Evolutionary conservation across 495 filamentous ascomycete species (phyloP).

Genomic region (Penicillium psychrofluorescens): DNA sequence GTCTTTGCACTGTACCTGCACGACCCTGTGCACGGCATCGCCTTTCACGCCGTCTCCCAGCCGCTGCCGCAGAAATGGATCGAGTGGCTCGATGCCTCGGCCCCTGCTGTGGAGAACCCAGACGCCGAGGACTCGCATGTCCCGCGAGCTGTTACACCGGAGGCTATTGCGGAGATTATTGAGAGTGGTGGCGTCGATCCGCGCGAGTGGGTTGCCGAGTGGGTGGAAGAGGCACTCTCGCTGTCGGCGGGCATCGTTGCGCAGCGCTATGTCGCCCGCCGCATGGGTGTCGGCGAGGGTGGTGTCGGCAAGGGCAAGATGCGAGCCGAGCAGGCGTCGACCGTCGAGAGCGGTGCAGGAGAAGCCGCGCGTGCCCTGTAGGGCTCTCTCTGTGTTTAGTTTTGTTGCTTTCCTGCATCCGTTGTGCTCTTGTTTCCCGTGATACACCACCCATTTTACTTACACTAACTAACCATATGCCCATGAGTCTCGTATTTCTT

Average conservation of each 20-base stretch:
- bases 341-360: constrained; percentile 65
- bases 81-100: constrained; percentile 79
- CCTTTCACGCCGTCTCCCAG: constrained; percentile 79
- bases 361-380: constrained; percentile 72
- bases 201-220: constrained; percentile 93
- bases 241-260: constrained; percentile 78
- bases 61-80: constrained; percentile 80
- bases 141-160: constrained; percentile 51
- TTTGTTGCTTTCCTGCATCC: constrained; percentile 1
- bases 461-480: not conserved
- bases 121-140: constrained; percentile 24
- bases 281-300: constrained; percentile 92
- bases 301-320: constrained; percentile 63
- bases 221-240: constrained; percentile 85
- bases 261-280: constrained; percentile 89
- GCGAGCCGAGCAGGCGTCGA: constrained; percentile 65
- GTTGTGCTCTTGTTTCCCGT: constrained; percentile 6
- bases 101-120: constrained; percentile 39
- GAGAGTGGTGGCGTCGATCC: constrained; percentile 87
- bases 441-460: constrained; percentile 13
- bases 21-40: constrained; percentile 87
- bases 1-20: constrained; percentile 87
- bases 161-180: constrained; percentile 82
- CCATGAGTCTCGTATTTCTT: too few species aligned
- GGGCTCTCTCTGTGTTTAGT: not conserved